These are phyloP conservation scores for Lactarius trivialis DNA, from an alignment of 768 basidiomycete genomes.

Conservation along the genomic window DNA sequence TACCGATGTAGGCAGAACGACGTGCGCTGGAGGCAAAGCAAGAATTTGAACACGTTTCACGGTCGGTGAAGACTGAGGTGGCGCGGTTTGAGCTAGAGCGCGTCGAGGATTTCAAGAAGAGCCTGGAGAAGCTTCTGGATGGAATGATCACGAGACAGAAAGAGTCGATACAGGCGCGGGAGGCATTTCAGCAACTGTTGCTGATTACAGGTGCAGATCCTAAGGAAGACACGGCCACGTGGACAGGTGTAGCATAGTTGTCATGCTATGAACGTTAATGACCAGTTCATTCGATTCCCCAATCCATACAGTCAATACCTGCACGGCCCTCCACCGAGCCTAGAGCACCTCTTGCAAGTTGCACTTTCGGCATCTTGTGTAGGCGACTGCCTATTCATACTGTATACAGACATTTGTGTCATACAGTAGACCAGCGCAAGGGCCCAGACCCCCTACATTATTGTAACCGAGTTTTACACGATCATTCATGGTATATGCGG, in stretches of 20 bases:
- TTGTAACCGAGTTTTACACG: too few species aligned
- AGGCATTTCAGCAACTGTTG: conserved; percentile 21
- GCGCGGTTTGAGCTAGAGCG: conserved; percentile 90
- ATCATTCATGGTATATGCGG: too few species aligned
- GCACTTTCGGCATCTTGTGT: too few species aligned
- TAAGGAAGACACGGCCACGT: conserved; percentile 1
- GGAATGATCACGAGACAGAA: conserved; percentile 84
- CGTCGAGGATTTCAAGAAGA: conserved; percentile 85
- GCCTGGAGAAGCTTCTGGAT: conserved; percentile 76
- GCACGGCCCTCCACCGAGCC: too few species aligned
- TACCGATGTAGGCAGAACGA: conserved; percentile 64
- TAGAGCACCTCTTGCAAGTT: too few species aligned
- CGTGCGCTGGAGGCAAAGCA: conserved; percentile 70
- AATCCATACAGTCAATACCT: too few species aligned
- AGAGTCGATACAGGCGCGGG: conserved; percentile 39
- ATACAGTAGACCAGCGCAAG: too few species aligned
- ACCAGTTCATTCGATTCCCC: too few species aligned
- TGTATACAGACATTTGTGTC: too few species aligned
- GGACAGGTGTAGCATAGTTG: background rate
- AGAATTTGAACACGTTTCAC: conserved; percentile 85
- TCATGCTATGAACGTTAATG: too few species aligned
- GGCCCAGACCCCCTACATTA: too few species aligned
- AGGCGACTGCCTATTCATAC: too few species aligned
- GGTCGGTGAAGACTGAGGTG: conserved; percentile 83
- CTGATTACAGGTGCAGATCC: conserved; percentile 12